Evolutionary conservation across 805 yeast species (phyloP).

Genomic region (Zygotorulaspora sp.): DNA sequence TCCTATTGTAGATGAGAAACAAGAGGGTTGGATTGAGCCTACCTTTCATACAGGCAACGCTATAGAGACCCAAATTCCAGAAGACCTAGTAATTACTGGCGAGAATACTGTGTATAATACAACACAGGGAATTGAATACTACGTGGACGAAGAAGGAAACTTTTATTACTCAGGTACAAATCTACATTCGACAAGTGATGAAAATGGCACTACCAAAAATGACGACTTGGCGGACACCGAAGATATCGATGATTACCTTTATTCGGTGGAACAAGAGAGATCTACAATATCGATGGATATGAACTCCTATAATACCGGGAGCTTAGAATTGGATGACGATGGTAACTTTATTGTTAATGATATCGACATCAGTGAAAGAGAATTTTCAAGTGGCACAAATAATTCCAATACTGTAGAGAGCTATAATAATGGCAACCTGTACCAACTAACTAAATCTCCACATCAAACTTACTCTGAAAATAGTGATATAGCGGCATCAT

Average conservation of each 20-base stretch:
- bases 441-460: constrained; percentile 13
- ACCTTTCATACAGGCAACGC: neutral
- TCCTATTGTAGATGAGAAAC: neutral
- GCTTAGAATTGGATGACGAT: constrained; percentile 21
- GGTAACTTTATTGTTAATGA: constrained; percentile 19
- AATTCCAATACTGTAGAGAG: constrained; percentile 20
- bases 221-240: constrained; percentile 6
- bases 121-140: constrained; percentile 23
- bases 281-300: constrained; percentile 18
- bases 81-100: constrained; percentile 18
- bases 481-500: neutral
- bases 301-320: constrained; percentile 16
- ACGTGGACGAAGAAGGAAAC: constrained; percentile 24
- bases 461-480: constrained; percentile 1
- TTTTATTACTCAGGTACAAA: constrained; percentile 22
- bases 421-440: constrained; percentile 20
- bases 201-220: constrained; percentile 11
- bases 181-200: constrained; percentile 9
- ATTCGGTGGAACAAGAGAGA: constrained; percentile 12
- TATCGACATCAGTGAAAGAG: constrained; percentile 6
- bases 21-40: neutral
- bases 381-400: constrained; percentile 3
- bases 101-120: constrained; percentile 21
- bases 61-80: constrained; percentile 1
- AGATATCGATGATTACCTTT: constrained; percentile 13